Base-by-base conservation (phyloP, 176 grass and related monocot species). In the Stipa capillata region DNA sequence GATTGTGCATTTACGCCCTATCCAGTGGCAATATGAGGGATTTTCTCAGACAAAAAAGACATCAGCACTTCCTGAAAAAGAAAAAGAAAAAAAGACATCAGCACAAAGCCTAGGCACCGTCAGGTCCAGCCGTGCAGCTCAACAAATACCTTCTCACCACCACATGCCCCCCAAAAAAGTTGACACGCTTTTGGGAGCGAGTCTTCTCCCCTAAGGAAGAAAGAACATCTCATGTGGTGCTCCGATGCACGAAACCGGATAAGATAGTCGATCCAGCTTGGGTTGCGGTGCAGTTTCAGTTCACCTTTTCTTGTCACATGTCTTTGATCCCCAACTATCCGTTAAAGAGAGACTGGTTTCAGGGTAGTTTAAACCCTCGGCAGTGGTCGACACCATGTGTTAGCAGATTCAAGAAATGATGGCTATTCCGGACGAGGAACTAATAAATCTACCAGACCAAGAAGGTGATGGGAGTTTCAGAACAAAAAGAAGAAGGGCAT, bases 181-280 rank as follows among this genome's bases (percentile, higher is more conserved):
- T 7, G 69, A 84, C 77, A 85, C 59, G 55, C 82, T 77, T 31
- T 28, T 35, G 57, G 55, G 62, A 15, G 42, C 61, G 31, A 79
- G 62, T 57, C 87, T 84, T 89, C 77, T 77, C 45, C 82, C 54
- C 64, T 21, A 85, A 89, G 87, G 70, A 89, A 81, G 81, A 79
- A n/a, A 69, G 62, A 81, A 71, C 77, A 71, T 64, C 54, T 85
- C 77, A 84, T 70, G 62, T 33, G 45, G 42, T 42, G 72, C n/a
- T 54, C 44, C 55, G 45, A 59, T 35, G 71, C 71, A 77, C 5
- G 7, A 23, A 53, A 40, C 7, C 5, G 52, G 62, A 76, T 56
- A 65, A 64, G 82, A 76, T 75, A 34, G 62, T 70, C 62, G 43
- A 25, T 85, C 63, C 82, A 85, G 54, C 77, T 89, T 37, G 63